phyloP scores from a whole-genome alignment of 352 stramenopile species.

The Thraustotheca clavata region DNA sequence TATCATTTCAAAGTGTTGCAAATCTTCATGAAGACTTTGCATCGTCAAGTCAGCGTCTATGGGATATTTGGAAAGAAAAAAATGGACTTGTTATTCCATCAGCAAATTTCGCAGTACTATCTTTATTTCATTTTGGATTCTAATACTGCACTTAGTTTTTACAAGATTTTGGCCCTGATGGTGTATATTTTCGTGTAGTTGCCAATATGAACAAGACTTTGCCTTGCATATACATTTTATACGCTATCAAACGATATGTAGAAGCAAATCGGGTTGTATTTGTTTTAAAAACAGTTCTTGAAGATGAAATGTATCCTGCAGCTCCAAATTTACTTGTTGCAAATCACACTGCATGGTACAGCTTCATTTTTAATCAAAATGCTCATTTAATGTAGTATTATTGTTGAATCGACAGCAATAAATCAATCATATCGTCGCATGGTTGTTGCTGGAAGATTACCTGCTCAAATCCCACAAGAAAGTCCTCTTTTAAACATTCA shows the following conservation, averaged over 20 bases:
- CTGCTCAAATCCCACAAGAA: not conserved
- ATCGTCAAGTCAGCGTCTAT: not conserved
- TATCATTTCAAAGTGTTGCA: not conserved
- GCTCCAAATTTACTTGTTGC: not conserved
- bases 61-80: not conserved
- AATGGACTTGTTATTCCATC: too few relatives aligned
- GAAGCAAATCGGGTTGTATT: not conserved
- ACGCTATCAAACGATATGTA: not conserved
- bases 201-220: not conserved
- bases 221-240: not conserved
- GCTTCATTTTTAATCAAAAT: not conserved
- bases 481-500: not conserved
- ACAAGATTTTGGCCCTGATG: not conserved
- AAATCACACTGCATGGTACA: not conserved
- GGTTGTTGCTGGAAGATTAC: not conserved
- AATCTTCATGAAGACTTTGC: not conserved
- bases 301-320: not conserved
- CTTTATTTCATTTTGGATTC: too few relatives aligned
- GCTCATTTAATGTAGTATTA: not conserved
- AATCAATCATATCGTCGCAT: not conserved
- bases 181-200: not conserved
- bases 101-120: too few relatives aligned
- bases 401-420: not conserved
- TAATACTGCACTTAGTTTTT: not conserved
- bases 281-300: not conserved